Percentiles rank a stretch among this genome's conserved stretches.
Conservation (phyloP, 2,329 filamentous ascomycete genomes). For the Pyricularia sp. region DNA sequence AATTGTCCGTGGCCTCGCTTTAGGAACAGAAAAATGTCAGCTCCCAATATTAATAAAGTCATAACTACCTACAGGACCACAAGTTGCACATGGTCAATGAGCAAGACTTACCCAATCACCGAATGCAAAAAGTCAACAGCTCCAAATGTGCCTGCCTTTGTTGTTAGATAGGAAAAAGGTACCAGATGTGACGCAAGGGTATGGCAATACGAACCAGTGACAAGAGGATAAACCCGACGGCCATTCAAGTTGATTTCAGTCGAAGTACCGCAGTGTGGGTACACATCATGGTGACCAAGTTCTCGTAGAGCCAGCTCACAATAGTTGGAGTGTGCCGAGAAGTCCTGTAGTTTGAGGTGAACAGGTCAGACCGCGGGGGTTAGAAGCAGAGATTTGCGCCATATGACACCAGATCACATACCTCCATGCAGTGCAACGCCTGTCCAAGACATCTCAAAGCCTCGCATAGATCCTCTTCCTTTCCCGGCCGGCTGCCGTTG, state of each 20-base stretch:
- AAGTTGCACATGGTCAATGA: neutral
- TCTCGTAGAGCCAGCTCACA: conserved; percentile 65
- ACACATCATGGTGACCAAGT: conserved; percentile 54
- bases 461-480: conserved; percentile 67
- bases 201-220: conserved; percentile 36
- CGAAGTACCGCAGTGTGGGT: conserved; percentile 56
- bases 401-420: conserved; percentile 4
- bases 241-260: conserved; percentile 55
- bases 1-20: conserved; percentile 64
- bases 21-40: neutral
- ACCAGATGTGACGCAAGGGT: neutral
- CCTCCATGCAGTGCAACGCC: conserved; percentile 60
- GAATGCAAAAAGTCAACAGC: conserved; percentile 77
- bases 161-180: neutral
- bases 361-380: neutral
- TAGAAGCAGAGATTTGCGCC: neutral
- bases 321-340: conserved; percentile 73
- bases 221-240: conserved; percentile 57
- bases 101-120: conserved; percentile 33
- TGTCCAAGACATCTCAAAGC: conserved; percentile 66
- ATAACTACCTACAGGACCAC: neutral
- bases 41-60: neutral
- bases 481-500: conserved; percentile 49
- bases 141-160: conserved; percentile 46
- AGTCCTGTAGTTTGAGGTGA: conserved; percentile 33